Conservation (phyloP, 129 eudicot species). For the Flaveria trinervia region DNA sequence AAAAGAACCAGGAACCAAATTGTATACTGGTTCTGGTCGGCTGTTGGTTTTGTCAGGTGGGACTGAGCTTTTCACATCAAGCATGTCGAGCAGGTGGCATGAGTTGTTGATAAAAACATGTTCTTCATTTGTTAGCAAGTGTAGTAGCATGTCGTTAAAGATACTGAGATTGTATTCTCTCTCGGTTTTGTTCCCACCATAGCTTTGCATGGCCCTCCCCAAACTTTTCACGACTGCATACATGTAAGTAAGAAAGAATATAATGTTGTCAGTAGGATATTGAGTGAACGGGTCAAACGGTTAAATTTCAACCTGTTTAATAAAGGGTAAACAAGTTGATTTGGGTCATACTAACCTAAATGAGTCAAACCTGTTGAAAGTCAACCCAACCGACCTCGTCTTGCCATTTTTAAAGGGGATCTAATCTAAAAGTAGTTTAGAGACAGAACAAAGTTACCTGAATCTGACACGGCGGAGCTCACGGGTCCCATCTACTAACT, state of each 20-base stretch:
- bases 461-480: slow-evolving; percentile 69
- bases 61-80: not conserved
- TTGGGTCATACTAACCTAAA: not conserved
- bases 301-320: not conserved
- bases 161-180: slow-evolving; percentile 49
- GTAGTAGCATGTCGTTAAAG: slow-evolving; percentile 25
- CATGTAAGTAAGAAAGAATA: not conserved
- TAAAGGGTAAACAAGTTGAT: not conserved
- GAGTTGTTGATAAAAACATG: slow-evolving; percentile 6
- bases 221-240: slow-evolving; percentile 52
- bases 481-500: slow-evolving; percentile 46
- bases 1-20: not conserved
- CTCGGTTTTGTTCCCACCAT: slow-evolving; percentile 62
- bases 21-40: not conserved
- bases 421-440: not conserved
- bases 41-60: slow-evolving; percentile 13
- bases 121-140: slow-evolving; percentile 23
- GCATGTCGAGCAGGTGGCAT: slow-evolving; percentile 3
- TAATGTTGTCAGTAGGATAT: not conserved
- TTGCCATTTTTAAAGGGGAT: no score
- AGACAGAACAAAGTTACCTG: slow-evolving; percentile 37
- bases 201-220: slow-evolving; percentile 51
- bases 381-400: not conserved
- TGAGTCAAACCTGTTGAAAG: not conserved
- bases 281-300: not conserved